Conservation (phyloP, 2,329 filamentous ascomycete genomes). For the Fusarium irregulare region DNA sequence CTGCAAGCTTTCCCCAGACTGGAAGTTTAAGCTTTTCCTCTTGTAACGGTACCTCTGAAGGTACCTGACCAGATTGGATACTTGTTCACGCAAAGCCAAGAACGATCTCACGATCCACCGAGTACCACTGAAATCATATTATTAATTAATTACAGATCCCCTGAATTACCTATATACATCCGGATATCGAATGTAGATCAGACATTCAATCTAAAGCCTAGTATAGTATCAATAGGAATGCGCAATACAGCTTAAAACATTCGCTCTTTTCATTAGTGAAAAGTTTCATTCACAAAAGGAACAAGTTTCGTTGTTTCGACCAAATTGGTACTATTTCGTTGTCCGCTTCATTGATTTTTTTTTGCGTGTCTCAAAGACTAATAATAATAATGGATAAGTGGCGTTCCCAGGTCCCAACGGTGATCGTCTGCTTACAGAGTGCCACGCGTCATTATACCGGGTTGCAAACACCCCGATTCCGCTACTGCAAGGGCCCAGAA, state of each 20-base stretch:
- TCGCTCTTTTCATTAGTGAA: background rate
- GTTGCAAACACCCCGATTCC: constrained; percentile 23
- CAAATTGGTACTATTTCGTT: constrained; percentile 15
- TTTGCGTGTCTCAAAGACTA: constrained; percentile 30
- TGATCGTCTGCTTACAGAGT: constrained; percentile 28
- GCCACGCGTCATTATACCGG: constrained; percentile 33
- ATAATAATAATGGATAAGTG: constrained; percentile 32
- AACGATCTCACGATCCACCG: background rate
- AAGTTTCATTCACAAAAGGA: constrained; percentile 1
- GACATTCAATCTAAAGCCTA: background rate
- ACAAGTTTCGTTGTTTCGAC: background rate
- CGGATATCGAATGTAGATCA: background rate
- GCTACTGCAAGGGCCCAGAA: constrained; percentile 35
- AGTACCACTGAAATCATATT: background rate
- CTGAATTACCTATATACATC: background rate
- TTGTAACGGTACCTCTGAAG: background rate
- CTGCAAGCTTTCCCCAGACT: constrained; percentile 1
- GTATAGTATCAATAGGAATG: background rate
- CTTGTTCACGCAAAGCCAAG: background rate
- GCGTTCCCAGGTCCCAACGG: constrained; percentile 26
- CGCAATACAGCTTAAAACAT: background rate
- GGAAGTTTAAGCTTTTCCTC: background rate
- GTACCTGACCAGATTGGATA: background rate
- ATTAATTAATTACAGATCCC: background rate
- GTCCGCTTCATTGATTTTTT: constrained; percentile 29